Conservation (phyloP, 2,329 filamentous ascomycete species). For the Plenodomus biglobosus region DNA sequence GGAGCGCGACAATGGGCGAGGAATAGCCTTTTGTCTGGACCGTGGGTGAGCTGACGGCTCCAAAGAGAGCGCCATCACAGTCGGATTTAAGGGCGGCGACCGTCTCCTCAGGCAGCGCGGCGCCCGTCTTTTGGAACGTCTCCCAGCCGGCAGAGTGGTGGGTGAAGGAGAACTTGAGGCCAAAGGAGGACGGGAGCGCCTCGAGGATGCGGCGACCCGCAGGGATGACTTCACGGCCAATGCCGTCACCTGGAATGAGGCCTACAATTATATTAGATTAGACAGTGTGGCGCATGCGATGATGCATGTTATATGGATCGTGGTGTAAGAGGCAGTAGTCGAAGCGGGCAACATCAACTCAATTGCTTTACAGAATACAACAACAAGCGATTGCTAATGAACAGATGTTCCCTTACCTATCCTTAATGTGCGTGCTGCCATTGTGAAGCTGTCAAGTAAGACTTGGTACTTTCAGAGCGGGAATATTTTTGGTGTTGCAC, state of each 20-base stretch:
- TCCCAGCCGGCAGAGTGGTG: slow-evolving; percentile 92
- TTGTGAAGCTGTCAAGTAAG: slow-evolving; percentile 19
- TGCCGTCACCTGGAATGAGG: slow-evolving; percentile 96
- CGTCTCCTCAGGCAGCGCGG: slow-evolving; percentile 85
- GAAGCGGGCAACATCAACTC: not conserved
- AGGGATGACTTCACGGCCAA: slow-evolving; percentile 97
- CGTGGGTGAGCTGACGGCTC: slow-evolving; percentile 87
- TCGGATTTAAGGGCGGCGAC: slow-evolving; percentile 85
- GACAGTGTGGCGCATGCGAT: not conserved
- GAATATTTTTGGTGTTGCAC: slow-evolving; percentile 19
- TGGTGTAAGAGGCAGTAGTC: slow-evolving; percentile 4
- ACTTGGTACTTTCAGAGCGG: not conserved
- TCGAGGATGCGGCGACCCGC: slow-evolving; percentile 88
- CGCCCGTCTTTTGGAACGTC: slow-evolving; percentile 86
- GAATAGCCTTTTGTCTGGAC: slow-evolving; percentile 93
- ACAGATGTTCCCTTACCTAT: slow-evolving; percentile 19
- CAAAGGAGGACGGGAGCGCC: slow-evolving; percentile 85
- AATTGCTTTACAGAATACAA: not conserved
- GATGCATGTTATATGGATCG: not conserved
- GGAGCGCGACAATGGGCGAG: slow-evolving; percentile 91
- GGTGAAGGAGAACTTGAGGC: slow-evolving; percentile 91
- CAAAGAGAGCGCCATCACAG: slow-evolving; percentile 95
- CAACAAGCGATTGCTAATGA: slow-evolving; percentile 3
- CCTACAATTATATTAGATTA: slow-evolving; percentile 53
- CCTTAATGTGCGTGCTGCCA: slow-evolving; percentile 37